These are phyloP conservation scores for Entomortierella chlamydospora DNA, from an alignment of 192 early-diverging fungal species.

Conservation along the genomic window DNA sequence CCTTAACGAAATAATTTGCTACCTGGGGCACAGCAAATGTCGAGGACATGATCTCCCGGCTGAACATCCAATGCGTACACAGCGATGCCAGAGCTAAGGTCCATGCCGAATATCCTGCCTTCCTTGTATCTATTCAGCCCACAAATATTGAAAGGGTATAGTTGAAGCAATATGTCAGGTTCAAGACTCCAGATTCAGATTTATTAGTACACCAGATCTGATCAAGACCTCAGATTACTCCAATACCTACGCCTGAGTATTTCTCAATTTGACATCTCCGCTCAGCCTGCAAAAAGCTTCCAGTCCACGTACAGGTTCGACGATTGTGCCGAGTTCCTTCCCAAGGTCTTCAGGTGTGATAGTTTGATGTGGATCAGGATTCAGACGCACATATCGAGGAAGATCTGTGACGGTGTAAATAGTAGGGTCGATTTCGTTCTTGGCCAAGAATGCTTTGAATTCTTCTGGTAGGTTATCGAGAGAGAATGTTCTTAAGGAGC, in stretches of 20 bases:
- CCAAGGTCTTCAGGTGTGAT: slow-evolving; percentile 57
- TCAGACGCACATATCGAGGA: slow-evolving; percentile 84
- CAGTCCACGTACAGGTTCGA: slow-evolving; percentile 60
- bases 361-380: slow-evolving; percentile 49
- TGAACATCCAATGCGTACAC: slow-evolving; percentile 79
- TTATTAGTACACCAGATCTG: no score
- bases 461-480: slow-evolving; percentile 64
- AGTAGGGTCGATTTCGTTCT: slow-evolving; percentile 74
- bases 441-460: slow-evolving; percentile 75
- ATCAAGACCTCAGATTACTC: no score
- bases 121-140: slow-evolving; percentile 45
- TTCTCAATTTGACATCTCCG: slow-evolving; percentile 60
- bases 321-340: slow-evolving; percentile 60
- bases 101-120: slow-evolving; percentile 76
- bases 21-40: slow-evolving; percentile 88
- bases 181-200: neutral
- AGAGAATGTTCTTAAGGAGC: slow-evolving; percentile 19
- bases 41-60: slow-evolving; percentile 87
- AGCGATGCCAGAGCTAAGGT: slow-evolving; percentile 88
- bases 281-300: slow-evolving; percentile 70
- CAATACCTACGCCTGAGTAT: slow-evolving; percentile 60
- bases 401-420: slow-evolving; percentile 72
- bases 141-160: neutral
- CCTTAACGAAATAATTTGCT: neutral
- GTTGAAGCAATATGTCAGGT: neutral